A percentile compares a stretch with the other conserved stretches of the same genome.
These are phyloP conservation scores for Penicillium digitatum DNA, from an alignment of 2,329 filamentous ascomycete species.

Conservation along the genomic window DNA sequence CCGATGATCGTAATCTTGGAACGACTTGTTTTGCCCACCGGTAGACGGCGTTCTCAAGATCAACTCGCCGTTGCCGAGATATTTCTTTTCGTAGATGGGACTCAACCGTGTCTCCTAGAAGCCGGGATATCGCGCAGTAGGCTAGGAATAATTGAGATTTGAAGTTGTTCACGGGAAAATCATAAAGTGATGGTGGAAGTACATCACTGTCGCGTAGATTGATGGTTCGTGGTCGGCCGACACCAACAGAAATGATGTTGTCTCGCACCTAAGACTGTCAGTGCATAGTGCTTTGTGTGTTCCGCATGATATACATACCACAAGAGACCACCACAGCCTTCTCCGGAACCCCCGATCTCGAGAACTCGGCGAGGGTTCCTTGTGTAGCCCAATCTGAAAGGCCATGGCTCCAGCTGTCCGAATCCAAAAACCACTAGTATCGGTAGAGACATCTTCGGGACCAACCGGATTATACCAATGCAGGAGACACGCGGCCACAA, in stretches of 20 bases:
- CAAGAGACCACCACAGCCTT: conserved; percentile 46
- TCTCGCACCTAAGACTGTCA: conserved; percentile 32
- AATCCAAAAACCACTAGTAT: conserved; percentile 44
- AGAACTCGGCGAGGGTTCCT: conserved; percentile 35
- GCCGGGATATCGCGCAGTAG: conserved; percentile 40
- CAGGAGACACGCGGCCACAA: conserved; percentile 38
- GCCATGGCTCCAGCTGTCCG: conserved; percentile 41
- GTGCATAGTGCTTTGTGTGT: not conserved
- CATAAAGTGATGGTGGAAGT: conserved; percentile 33
- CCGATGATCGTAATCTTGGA: conserved; percentile 19
- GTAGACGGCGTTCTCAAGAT: conserved; percentile 40
- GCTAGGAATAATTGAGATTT: conserved; percentile 35
- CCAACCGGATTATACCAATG: conserved; percentile 47
- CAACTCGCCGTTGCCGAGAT: conserved; percentile 29
- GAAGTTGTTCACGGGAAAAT: conserved; percentile 33
- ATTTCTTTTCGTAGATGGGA: conserved; percentile 35
- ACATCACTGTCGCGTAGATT: conserved; percentile 42
- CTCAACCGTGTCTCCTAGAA: conserved; percentile 42
- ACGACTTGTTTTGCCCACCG: conserved; percentile 39
- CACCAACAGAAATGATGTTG: conserved; percentile 41
- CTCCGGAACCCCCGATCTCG: conserved; percentile 37
- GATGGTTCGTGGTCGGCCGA: conserved; percentile 41
- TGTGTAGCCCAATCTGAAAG: conserved; percentile 44
- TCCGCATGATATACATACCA: conserved; percentile 27
- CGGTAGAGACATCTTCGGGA: conserved; percentile 39